These are phyloP conservation scores for Candida boleticola DNA, from an alignment of 805 yeast species.

Conservation along the genomic window DNA sequence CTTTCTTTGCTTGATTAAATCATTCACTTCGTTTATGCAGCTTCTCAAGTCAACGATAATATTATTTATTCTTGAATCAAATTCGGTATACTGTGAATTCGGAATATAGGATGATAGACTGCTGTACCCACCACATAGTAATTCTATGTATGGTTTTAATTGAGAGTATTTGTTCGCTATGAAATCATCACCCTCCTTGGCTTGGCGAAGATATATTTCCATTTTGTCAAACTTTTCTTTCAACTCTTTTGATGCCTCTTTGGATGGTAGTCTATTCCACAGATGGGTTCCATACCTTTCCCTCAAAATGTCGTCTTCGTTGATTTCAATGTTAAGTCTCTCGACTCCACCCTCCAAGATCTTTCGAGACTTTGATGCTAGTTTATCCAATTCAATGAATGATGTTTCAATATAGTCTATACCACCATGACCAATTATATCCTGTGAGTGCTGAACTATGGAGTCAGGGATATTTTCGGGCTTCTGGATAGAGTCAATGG, in stretches of 20 bases:
- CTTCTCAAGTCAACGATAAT: slow-evolving; percentile 36
- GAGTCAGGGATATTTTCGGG: slow-evolving; percentile 60
- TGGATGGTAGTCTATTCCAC: slow-evolving; percentile 55
- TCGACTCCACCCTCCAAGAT: slow-evolving; percentile 47
- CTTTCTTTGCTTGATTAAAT: slow-evolving; percentile 35
- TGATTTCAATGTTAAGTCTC: slow-evolving; percentile 46
- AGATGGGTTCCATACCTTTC: slow-evolving; percentile 48
- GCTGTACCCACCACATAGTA: slow-evolving; percentile 42
- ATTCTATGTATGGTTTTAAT: slow-evolving; percentile 45
- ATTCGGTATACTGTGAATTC: slow-evolving; percentile 29
- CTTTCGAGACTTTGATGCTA: slow-evolving; percentile 39
- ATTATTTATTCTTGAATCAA: slow-evolving; percentile 29
- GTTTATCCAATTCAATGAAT: slow-evolving; percentile 43
- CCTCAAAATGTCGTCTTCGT: slow-evolving; percentile 55
- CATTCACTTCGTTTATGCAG: slow-evolving; percentile 24
- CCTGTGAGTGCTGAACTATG: slow-evolving; percentile 53
- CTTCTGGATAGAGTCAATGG: slow-evolving; percentile 57
- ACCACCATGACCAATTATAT: slow-evolving; percentile 55
- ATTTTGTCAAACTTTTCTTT: slow-evolving; percentile 42
- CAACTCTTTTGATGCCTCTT: slow-evolving; percentile 40
- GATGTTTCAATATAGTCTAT: slow-evolving; percentile 37
- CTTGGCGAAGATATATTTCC: slow-evolving; percentile 51
- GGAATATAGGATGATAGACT: slow-evolving; percentile 39
- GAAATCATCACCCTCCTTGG: slow-evolving; percentile 58
- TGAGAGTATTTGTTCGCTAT: slow-evolving; percentile 46